Evolutionary conservation across 176 grass and related monocot genomes (phyloP).

Genomic region (Cenchrus fungigraminus): DNA sequence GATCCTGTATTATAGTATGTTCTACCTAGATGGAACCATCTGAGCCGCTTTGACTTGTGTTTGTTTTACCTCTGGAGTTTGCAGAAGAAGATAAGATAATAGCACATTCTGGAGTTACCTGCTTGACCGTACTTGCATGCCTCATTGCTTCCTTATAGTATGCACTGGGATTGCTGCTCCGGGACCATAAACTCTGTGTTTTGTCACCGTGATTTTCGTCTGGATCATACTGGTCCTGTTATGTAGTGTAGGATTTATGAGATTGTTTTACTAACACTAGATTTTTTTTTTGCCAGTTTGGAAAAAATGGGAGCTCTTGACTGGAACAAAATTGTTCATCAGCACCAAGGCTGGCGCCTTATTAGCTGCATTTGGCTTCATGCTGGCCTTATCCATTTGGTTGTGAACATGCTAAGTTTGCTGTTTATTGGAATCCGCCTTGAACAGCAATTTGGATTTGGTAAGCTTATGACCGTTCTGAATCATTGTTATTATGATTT

Average conservation of each 20-base stretch:
- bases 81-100: constrained; percentile 28
- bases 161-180: constrained; percentile 8
- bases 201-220: constrained; percentile 8
- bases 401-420: constrained; percentile 94
- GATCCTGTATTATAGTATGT: constrained; percentile 22
- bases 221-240: background rate
- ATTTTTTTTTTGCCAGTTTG: constrained; percentile 56
- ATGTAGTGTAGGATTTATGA: background rate
- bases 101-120: constrained; percentile 26
- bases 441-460: constrained; percentile 93
- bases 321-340: constrained; percentile 90
- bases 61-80: background rate
- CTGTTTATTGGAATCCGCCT: constrained; percentile 93
- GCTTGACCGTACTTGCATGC: background rate
- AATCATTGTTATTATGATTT: constrained; percentile 24
- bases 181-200: background rate
- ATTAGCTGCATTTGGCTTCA: constrained; percentile 84
- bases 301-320: constrained; percentile 83
- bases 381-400: constrained; percentile 89
- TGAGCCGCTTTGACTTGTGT: constrained; percentile 27
- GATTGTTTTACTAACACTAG: background rate
- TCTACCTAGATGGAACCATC: constrained; percentile 1
- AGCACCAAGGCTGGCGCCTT: constrained; percentile 88
- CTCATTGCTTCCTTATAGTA: constrained; percentile 5
- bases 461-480: constrained; percentile 54